Percentiles rank a stretch among this genome's conserved stretches.
Conservation (phyloP, 2,329 filamentous ascomycete genomes). For the Phaeosphaeria sp. region DNA sequence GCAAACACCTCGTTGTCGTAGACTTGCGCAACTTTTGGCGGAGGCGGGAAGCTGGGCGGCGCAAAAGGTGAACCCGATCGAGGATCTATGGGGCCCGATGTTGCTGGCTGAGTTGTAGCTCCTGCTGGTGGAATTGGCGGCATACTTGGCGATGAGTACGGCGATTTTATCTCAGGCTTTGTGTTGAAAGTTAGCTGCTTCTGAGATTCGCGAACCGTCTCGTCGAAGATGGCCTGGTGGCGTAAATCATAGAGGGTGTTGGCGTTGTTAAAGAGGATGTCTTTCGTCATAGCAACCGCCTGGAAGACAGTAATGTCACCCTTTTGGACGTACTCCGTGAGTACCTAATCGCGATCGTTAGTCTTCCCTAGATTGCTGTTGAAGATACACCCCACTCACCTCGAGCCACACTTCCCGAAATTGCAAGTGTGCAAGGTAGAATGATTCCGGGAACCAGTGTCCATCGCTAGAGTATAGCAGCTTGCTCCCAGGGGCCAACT, state of each 20-base stretch:
- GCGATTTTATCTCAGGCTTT: slow-evolving; percentile 26
- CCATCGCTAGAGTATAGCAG: slow-evolving; percentile 83
- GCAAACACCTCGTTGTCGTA: slow-evolving; percentile 51
- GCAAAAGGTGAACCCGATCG: slow-evolving; percentile 20
- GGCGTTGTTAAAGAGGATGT: slow-evolving; percentile 78
- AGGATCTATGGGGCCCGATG: slow-evolving; percentile 8
- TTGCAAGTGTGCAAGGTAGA: slow-evolving; percentile 73
- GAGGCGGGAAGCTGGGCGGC: slow-evolving; percentile 34
- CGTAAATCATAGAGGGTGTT: slow-evolving; percentile 75
- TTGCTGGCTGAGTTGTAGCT: slow-evolving; percentile 6
- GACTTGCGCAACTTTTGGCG: slow-evolving; percentile 34
- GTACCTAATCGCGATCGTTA: slow-evolving; percentile 54
- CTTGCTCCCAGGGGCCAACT: slow-evolving; percentile 76
- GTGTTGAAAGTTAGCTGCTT: slow-evolving; percentile 33
- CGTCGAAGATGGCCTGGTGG: slow-evolving; percentile 47
- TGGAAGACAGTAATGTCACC: slow-evolving; percentile 67
- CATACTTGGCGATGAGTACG: slow-evolving; percentile 12
- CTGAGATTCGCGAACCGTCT: slow-evolving; percentile 23
- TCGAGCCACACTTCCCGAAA: slow-evolving; percentile 73
- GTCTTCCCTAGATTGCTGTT: not conserved
- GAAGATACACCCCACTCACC: slow-evolving; percentile 50
- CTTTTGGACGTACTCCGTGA: slow-evolving; percentile 70
- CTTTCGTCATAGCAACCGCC: slow-evolving; percentile 68
- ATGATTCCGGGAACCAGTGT: slow-evolving; percentile 80
- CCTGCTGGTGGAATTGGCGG: slow-evolving; percentile 13